Conservation (phyloP, 306 rosid genomes). For the Cucurbita maxima region DNA sequence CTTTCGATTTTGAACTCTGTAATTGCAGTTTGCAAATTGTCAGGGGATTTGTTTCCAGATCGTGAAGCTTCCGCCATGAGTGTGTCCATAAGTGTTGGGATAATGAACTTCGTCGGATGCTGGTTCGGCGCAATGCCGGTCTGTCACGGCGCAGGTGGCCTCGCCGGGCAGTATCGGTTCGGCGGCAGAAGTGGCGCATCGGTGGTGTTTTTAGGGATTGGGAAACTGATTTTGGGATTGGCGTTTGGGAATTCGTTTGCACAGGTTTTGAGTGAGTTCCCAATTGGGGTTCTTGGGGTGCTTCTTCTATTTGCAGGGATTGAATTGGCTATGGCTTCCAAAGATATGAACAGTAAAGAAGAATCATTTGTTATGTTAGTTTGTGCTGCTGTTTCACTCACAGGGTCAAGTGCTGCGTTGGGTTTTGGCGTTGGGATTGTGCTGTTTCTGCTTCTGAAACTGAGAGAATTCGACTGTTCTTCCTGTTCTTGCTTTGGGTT, state of each 20-base stretch:
- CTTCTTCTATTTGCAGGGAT: conserved; percentile 64
- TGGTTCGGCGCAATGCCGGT: conserved; percentile 93
- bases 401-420: conserved; percentile 63
- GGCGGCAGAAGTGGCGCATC: conserved; percentile 77
- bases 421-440: conserved; percentile 66
- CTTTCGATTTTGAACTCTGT: conserved; percentile 55
- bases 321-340: conserved; percentile 59
- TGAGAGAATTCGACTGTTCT: conserved; percentile 38
- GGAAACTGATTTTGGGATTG: conserved; percentile 43
- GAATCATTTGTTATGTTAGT: conserved; percentile 64
- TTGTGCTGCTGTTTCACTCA: conserved; percentile 65
- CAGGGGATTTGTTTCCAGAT: conserved; percentile 64
- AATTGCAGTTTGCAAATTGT: conserved; percentile 64
- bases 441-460: conserved; percentile 33
- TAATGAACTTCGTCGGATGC: conserved; percentile 70
- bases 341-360: conserved; percentile 47
- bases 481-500: conserved; percentile 9
- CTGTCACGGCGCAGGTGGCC: conserved; percentile 81
- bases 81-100: conserved; percentile 51
- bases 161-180: conserved; percentile 72
- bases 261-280: conserved; percentile 34
- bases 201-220: conserved; percentile 50
- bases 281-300: conserved; percentile 55
- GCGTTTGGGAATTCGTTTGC: conserved; percentile 54
- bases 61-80: conserved; percentile 54